These are phyloP conservation scores for Asclepias syriaca DNA, from an alignment of 257 asterid species.

Conservation along the genomic window DNA sequence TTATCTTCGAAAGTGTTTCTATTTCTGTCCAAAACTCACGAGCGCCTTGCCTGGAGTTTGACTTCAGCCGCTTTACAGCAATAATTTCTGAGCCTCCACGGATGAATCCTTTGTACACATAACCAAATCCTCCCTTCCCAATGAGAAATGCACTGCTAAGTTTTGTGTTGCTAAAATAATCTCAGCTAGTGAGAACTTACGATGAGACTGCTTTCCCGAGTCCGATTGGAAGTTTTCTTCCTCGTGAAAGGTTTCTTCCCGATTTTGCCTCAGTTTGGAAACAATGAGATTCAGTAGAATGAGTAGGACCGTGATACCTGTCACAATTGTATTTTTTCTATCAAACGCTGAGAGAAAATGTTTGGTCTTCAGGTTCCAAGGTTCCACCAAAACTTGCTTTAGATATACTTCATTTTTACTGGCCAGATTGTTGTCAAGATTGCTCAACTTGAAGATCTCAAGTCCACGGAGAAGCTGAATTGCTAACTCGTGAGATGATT, in stretches of 20 bases:
- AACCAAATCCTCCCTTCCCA: constrained; percentile 21
- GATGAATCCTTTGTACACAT: constrained; percentile 19
- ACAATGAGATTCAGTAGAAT: background rate
- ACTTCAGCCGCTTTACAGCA: constrained; percentile 13
- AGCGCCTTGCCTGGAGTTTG: constrained; percentile 20
- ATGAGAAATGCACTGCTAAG: constrained; percentile 7
- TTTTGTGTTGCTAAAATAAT: constrained; percentile 15
- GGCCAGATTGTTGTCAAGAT: constrained; percentile 6
- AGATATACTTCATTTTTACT: too few species aligned
- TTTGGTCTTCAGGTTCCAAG: background rate
- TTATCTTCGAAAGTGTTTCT: constrained; percentile 16
- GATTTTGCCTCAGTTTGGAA: constrained; percentile 1
- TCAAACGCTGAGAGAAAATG: background rate
- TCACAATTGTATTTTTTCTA: background rate
- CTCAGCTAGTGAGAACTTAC: constrained; percentile 13
- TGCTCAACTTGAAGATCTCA: constrained; percentile 19
- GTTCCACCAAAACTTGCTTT: too few species aligned
- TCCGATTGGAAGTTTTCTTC: background rate
- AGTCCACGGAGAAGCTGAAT: constrained; percentile 6
- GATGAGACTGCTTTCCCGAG: background rate
- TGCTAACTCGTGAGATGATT: background rate
- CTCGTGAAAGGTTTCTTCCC: background rate
- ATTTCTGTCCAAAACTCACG: constrained; percentile 19
- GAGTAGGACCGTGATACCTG: constrained; percentile 1
- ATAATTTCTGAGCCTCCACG: constrained; percentile 2